Evolutionary conservation across 2,329 filamentous ascomycete species (phyloP).

Genomic region (Neophaeococcomyces aloes): DNA sequence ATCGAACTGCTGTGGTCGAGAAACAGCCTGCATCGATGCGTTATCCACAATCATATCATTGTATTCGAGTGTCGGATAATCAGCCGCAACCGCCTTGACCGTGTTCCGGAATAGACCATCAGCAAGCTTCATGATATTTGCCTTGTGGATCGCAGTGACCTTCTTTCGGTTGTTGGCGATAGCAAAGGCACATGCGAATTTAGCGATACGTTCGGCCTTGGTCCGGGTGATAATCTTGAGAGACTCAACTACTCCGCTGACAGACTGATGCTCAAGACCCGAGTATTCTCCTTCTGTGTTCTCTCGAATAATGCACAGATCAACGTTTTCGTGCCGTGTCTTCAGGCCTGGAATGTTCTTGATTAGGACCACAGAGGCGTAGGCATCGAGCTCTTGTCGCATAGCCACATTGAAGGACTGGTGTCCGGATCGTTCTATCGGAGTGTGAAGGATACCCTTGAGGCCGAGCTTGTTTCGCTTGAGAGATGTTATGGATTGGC

Average conservation of each 20-base stretch:
- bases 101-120: constrained; percentile 98
- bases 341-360: constrained; percentile 99
- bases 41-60: constrained; percentile 99
- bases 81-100: constrained; percentile 84
- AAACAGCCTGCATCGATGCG: constrained; percentile 98
- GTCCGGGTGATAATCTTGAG: constrained; percentile 99
- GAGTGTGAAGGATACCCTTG: constrained; percentile 98
- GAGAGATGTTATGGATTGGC: constrained; percentile 87
- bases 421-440: constrained; percentile 91
- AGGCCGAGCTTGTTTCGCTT: constrained; percentile 98
- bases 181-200: constrained; percentile 96
- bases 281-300: constrained; percentile 99
- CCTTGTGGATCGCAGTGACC: constrained; percentile 99
- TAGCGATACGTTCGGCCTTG: constrained; percentile 98
- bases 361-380: constrained; percentile 93
- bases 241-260: constrained; percentile 91
- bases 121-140: constrained; percentile 99
- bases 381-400: constrained; percentile 98
- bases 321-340: constrained; percentile 93
- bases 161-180: constrained; percentile 98
- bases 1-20: constrained; percentile 93
- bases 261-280: constrained; percentile 95
- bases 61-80: constrained; percentile 89
- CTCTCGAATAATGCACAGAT: constrained; percentile 98
- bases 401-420: constrained; percentile 99